Base-by-base conservation (phyloP, 768 basidiomycete genomes). In the Chalciporus pseudorubinellus region DNA sequence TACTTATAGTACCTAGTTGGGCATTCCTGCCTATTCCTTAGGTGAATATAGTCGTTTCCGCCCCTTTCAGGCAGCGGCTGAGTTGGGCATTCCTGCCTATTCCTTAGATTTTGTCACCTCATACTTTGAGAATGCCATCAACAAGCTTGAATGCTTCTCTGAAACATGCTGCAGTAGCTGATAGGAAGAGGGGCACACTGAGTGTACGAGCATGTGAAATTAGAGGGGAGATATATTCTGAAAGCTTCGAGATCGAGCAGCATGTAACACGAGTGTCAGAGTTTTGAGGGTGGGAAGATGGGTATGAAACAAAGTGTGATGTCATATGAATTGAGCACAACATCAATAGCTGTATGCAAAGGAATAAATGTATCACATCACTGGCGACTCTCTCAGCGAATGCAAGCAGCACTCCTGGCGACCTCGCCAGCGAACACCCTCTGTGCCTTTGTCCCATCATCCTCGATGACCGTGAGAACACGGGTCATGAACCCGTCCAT, bases 401-500 rank as follows among this genome's bases (percentile, higher is more conserved):
- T 2, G 80, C 75, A 3, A 93, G 66, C 3, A 97, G 71, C 3
- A 95, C 93, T 18, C 83, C 79, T 0, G 92, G n/a, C n/a, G n/a
- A n/a, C 82, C 8, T 79, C 73, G 0, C 81, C 80, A 1, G 95
- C 97, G 64, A 99, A 98, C 18, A 98, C 87, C 19, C 87, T 77
- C 8, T 87, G 84, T 11, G 93, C 94, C 29, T 87, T 75, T 0
- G 84, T 75, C 1, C 94, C 95, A 55, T 98, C 86, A 36, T 86
- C 82, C 3, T 71, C 64, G 18, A 98, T 76, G 4, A 87, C 76
- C 7, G 71, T 65, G 6, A 95, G 64, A 11, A 94, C 74, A 39
- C 77, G 76, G 1, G 73, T 73, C 74, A 98, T 93, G 70, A 95
- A 98, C 19, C 74, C 79, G 65, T 95, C 92, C 97, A 99, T 98